Conservation (phyloP, 257 asterid genomes). For the Penstemon davidsonii region DNA sequence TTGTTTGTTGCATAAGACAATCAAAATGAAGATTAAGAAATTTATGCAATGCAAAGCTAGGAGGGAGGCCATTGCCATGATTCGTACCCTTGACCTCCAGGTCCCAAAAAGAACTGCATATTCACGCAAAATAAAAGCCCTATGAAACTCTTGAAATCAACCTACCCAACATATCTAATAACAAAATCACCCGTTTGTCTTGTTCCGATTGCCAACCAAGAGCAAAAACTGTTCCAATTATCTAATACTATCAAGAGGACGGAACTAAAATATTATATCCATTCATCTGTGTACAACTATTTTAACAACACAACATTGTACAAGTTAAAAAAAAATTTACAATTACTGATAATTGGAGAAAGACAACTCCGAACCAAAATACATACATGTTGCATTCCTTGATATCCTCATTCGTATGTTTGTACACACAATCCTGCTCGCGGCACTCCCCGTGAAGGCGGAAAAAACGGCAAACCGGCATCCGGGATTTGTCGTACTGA, state of each 20-base stretch:
- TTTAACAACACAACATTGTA: neutral
- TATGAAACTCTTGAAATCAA: neutral
- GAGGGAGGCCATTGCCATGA: neutral
- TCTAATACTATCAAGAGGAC: conserved; percentile 3
- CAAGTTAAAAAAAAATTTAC: neutral
- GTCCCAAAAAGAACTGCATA: neutral
- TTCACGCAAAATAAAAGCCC: neutral
- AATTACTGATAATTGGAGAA: neutral
- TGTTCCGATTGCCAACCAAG: conserved; percentile 1
- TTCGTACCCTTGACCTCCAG: neutral
- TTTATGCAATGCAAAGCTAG: no score
- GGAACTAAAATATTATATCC: neutral
- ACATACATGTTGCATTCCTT: conserved; percentile 92
- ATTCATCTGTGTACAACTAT: conserved; percentile 12
- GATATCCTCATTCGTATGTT: conserved; percentile 91
- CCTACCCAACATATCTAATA: neutral
- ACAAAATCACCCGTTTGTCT: neutral
- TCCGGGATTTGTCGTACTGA: conserved; percentile 84
- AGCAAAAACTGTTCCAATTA: neutral
- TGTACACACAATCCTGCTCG: conserved; percentile 93
- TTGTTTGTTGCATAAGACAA: neutral
- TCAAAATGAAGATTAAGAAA: neutral
- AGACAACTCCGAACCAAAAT: neutral
- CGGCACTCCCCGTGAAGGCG: conserved; percentile 86
- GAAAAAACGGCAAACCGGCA: conserved; percentile 88